Evolutionary conservation across 2,329 filamentous ascomycete species (phyloP).

Genomic region (Colletotrichum ledebouriae): DNA sequence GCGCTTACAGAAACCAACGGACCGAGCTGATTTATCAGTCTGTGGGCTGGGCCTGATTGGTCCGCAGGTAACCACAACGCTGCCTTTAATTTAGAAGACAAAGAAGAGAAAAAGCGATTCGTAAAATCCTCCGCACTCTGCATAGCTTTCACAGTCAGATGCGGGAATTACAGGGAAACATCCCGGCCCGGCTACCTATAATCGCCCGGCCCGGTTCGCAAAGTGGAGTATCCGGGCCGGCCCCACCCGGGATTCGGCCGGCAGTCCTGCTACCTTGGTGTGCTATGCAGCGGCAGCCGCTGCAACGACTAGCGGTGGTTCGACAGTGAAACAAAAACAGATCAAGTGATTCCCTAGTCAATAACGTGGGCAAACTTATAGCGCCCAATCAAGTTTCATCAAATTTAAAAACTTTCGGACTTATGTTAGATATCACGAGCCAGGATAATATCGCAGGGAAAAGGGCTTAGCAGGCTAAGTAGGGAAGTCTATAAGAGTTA

Average conservation of each 20-base stretch:
- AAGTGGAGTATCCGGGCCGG: slow-evolving; percentile 2
- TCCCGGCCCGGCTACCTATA: slow-evolving; percentile 10
- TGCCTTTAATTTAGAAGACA: neutral
- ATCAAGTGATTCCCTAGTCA: no score
- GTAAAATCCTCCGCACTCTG: neutral
- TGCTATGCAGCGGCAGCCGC: slow-evolving; percentile 38
- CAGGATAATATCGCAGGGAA: no score
- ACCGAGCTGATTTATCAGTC: neutral
- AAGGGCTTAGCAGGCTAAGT: no score
- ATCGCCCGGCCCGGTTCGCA: slow-evolving; percentile 11
- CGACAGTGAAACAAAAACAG: no score
- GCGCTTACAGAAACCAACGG: neutral
- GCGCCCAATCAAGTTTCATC: no score
- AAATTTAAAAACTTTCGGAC: no score
- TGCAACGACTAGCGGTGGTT: no score
- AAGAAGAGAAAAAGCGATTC: neutral
- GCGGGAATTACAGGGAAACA: neutral
- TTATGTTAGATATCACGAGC: no score
- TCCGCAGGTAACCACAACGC: neutral
- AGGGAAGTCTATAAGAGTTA: no score
- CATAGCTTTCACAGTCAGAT: neutral
- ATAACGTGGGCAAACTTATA: no score
- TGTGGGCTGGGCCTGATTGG: neutral
- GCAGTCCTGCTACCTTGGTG: neutral
- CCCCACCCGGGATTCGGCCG: slow-evolving; percentile 12